Evolutionary conservation across 169 alveolate genomes (phyloP), one percentile per base, ranked within the genome.

Genomic region (Cryptosporidium baileyi): DNA sequence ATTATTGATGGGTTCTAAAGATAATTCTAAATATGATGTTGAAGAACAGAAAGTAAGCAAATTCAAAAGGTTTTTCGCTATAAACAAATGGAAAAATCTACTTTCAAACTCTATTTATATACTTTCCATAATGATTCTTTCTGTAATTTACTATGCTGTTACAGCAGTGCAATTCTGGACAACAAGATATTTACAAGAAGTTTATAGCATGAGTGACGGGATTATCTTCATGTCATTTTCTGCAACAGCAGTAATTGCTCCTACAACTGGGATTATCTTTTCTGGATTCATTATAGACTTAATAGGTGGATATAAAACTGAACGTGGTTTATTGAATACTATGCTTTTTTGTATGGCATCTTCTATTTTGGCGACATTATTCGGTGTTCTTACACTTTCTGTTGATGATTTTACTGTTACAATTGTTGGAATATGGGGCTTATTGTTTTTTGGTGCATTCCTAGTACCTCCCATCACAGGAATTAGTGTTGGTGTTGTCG

Each of bases 391-490:
- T 7, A 60, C 85, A 41, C 51, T 74, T 4, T 26, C 54, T 13
- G 9, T 74, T 19, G 85, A 74, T 19, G 36, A 74, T 24, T 74
- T 74, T 38, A 54, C 57, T 30, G 74, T 57, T 26, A 74, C 85
- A 17, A 74, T 74, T 54, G 60, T 38, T 38, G 85, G 85, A 0
- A 36, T 74, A 8, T 74, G 85, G 85, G 85, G 85, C 3, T 36
- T 74, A 44, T 36, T 74, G 40, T 74, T 74, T 54, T 74, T 74
- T 74, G 85, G 85, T 9, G 49, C 85, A 34, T 74, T 74, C 38
- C 67, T 74, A 38, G 85, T 74, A 52, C 85, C 85, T 1, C 85
- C 85, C 4, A 74, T 74, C 15, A 74, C 85, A 19, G 85, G 85
- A 13, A 74, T 74, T 4, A 54, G 85, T 40, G 85, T 74, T 2